Conservation (phyloP, 805 yeast genomes). For the Starmerella apis region DNA sequence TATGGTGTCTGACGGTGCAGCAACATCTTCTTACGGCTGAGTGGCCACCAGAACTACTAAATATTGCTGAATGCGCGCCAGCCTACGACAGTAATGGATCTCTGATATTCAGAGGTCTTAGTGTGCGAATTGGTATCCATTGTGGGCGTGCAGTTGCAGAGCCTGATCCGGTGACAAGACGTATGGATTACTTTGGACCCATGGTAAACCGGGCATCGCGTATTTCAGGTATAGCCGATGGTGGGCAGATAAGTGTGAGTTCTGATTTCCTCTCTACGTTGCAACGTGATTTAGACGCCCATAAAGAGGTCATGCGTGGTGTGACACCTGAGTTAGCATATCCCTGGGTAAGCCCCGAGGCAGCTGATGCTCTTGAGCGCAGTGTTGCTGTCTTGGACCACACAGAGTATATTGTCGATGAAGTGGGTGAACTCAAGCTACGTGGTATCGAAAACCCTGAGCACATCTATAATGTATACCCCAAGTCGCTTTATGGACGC, state of each 20-base stretch:
- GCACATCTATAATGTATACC: slow-evolving; percentile 66
- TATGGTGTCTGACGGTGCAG: slow-evolving; percentile 94
- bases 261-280: slow-evolving; percentile 71
- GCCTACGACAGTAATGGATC: slow-evolving; percentile 52
- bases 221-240: slow-evolving; percentile 89
- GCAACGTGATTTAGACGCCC: slow-evolving; percentile 39
- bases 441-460: slow-evolving; percentile 95
- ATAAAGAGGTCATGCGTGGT: slow-evolving; percentile 26
- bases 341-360: slow-evolving; percentile 10
- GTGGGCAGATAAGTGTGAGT: slow-evolving; percentile 91
- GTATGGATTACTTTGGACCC: slow-evolving; percentile 99
- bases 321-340: slow-evolving; percentile 15
- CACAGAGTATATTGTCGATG: slow-evolving; percentile 56
- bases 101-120: slow-evolving; percentile 70
- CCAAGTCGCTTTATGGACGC: slow-evolving; percentile 52
- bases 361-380: slow-evolving; percentile 24
- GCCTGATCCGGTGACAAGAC: slow-evolving; percentile 80
- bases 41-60: slow-evolving; percentile 91
- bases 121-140: slow-evolving; percentile 96
- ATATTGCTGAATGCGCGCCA: slow-evolving; percentile 73
- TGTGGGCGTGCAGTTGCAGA: slow-evolving; percentile 98
- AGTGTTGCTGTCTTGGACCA: slow-evolving; percentile 39
- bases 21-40: slow-evolving; percentile 70
- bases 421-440: slow-evolving; percentile 75
- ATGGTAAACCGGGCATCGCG: slow-evolving; percentile 94